phyloP scores from a whole-genome alignment of 768 basidiomycete species.

The Terana coerulea region DNA sequence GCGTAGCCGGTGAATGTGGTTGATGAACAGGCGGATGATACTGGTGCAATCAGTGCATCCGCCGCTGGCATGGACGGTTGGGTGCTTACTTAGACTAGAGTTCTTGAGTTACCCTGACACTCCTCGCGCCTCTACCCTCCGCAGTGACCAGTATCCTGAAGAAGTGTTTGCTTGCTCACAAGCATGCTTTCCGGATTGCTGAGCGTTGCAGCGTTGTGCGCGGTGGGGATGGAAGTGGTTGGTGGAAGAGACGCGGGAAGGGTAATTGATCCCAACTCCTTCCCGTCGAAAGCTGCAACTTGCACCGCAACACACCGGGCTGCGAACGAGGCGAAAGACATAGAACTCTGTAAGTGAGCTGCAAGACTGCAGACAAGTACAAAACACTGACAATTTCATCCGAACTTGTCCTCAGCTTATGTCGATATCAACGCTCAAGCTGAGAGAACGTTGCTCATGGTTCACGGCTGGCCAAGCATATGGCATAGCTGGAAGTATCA shows the following conservation, averaged over 20 bases:
- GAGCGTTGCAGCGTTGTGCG: background rate
- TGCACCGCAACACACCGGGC: background rate
- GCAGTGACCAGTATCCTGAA: too few species aligned
- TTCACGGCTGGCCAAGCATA: constrained; percentile 77
- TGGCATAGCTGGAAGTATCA: constrained; percentile 77
- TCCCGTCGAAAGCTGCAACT: background rate
- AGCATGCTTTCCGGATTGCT: too few species aligned
- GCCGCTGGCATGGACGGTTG: too few species aligned
- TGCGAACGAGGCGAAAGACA: background rate
- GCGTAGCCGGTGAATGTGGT: too few species aligned
- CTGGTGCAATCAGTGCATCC: too few species aligned
- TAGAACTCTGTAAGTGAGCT: background rate
- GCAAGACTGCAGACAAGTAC: background rate
- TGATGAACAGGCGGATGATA: too few species aligned
- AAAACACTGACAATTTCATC: background rate
- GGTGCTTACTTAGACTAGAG: too few species aligned
- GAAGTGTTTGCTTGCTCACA: too few species aligned
- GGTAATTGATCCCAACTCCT: constrained; percentile 2
- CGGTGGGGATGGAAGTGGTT: background rate
- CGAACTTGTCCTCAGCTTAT: constrained; percentile 46
- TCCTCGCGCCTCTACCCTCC: too few species aligned
- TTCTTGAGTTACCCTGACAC: too few species aligned
- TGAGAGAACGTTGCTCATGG: constrained; percentile 53
- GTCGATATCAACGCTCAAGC: constrained; percentile 57
- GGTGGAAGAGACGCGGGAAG: background rate